A percentile compares a stretch with the other conserved stretches of the same genome.
Conservation (phyloP, 352 stramenopile genomes). For the Vaucheria bursata region DNA sequence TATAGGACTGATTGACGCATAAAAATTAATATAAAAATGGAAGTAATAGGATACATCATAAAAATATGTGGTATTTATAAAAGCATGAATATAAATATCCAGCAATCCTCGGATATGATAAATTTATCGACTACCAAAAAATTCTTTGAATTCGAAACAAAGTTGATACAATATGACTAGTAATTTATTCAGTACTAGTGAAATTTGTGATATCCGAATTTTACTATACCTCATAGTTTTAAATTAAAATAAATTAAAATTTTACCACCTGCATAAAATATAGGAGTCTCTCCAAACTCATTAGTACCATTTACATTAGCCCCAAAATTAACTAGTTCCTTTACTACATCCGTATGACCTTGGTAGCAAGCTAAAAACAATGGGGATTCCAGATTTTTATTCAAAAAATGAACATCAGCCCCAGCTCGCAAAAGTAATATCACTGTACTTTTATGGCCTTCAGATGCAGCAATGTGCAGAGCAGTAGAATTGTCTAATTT, state of each 20-base stretch:
- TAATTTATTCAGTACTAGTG: background rate
- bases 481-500: constrained; percentile 12
- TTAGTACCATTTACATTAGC: background rate
- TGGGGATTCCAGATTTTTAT: background rate
- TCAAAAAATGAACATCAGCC: background rate
- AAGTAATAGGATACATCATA: too few species aligned
- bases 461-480: background rate
- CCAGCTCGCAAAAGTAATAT: constrained; percentile 4
- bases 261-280: background rate
- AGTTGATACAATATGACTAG: background rate
- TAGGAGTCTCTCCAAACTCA: constrained; percentile 1
- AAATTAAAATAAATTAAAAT: background rate
- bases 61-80: too few species aligned
- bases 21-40: too few species aligned
- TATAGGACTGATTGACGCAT: too few species aligned
- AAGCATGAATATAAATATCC: background rate
- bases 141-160: background rate
- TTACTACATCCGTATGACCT: background rate
- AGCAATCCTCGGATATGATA: background rate
- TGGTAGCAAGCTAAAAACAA: background rate
- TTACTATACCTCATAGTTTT: background rate
- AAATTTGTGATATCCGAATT: background rate
- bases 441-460: background rate
- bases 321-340: background rate
- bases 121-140: background rate